A percentile compares a stretch with the other conserved stretches of the same genome.
These are phyloP conservation scores for Acanthamoeba castellanii DNA, from an alignment of 208 protist species.

Conservation along the genomic window DNA sequence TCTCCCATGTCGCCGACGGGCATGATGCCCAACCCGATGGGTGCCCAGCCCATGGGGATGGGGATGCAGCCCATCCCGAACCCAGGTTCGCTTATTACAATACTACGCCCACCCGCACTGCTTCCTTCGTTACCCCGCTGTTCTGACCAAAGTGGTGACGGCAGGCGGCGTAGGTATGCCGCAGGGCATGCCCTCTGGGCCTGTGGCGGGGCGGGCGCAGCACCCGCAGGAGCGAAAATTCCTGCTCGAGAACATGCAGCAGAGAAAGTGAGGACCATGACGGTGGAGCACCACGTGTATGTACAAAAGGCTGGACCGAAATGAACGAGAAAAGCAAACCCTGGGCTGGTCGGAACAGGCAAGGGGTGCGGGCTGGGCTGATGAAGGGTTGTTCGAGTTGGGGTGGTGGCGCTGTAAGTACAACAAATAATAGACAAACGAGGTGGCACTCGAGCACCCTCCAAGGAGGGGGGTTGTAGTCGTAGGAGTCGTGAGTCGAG, in stretches of 20 bases:
- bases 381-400: too few species aligned
- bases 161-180: neutral
- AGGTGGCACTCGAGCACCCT: too few species aligned
- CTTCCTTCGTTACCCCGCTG: neutral
- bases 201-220: neutral
- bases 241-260: slow-evolving; percentile 55
- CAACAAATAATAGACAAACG: neutral
- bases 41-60: slow-evolving; percentile 8
- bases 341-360: neutral
- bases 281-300: neutral
- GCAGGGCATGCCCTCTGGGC: neutral
- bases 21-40: slow-evolving; percentile 52
- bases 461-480: too few species aligned
- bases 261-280: neutral
- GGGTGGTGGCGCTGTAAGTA: neutral
- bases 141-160: too few species aligned
- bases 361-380: neutral
- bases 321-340: neutral
- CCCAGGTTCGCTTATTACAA: neutral
- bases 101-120: neutral
- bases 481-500: too few species aligned
- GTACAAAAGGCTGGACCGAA: neutral
- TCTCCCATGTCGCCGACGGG: slow-evolving; percentile 29
- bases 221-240: slow-evolving; percentile 46
- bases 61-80: neutral